Base-by-base conservation (phyloP, 495 filamentous ascomycete genomes). In the Bombardia bombarda region DNA sequence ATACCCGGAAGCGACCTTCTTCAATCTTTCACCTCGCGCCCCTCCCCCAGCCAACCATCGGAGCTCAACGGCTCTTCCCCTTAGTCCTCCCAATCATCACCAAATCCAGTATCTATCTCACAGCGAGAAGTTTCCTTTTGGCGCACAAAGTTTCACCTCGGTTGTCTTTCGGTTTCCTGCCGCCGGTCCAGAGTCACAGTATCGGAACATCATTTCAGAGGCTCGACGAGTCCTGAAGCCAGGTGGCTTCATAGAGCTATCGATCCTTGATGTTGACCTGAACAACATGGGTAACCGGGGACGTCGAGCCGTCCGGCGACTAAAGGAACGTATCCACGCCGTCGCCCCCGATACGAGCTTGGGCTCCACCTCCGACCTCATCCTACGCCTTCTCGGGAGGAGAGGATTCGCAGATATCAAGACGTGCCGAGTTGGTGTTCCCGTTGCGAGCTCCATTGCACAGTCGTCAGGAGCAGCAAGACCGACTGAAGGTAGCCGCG, bases 81-180 rank as follows among this genome's bases (percentile, higher is more conserved):
- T 79, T 26, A 80, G 83, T 3, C 87, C 84, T 7, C 68, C 80
- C 13, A 98, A 95, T 50, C 87, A 95, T 51, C 83, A 86, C 49
- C 90, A 92, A 37, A 78, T 93, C 22, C 78, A 84, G 47, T 86
- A 89, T 55, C 53, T 70, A 0, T 79, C 79, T 6, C 71, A 87
- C 24, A 63, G 68, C 10, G 70, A 78, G 21, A 78, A 79, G 14
- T 90, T 97, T 40, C 93, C 92, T 1, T 97, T 97, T 58, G 86
- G 86, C 3, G 74, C 80, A 40, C 82, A 85, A 32, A 92, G 81
- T 63, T 97, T 98, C 57, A 78, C 83, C 2, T 80, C 80, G 9
- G 81, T 87, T n/a, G 80, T 95, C 31, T 74, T 95, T 52, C 87
- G 92, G 28, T 97, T 99, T 53, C 90, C 90, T 0, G 64, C 77